Evolutionary conservation across 805 yeast species (phyloP), one percentile per base, ranked within the genome.

Genomic region (Cyberlindnera mississippiensis): DNA sequence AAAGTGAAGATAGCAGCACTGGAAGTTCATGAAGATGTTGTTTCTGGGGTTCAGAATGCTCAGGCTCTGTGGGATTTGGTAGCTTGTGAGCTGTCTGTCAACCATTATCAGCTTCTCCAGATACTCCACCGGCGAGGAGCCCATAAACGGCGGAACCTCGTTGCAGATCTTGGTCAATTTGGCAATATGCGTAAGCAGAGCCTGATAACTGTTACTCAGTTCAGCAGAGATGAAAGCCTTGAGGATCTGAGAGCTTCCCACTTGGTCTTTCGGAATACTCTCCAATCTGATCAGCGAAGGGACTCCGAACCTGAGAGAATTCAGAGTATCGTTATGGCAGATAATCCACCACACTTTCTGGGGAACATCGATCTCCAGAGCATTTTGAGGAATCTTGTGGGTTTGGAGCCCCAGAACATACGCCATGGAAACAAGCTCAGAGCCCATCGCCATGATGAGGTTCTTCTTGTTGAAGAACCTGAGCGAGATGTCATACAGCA

Each of bases 221-320:
- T 53, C 56, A 3, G 54, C 57, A 16, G 53, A 45, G 15, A 53
- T 48, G 40, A 53, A 53, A 1, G 56, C 57, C 36, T 53, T 53
- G 8, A 53, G 33, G 18, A 47, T 46, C 33, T 48, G 53, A 1
- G 58, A 50, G 26, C 34, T 40, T 6, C 49, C 50, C 13, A 34
- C 20, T 17, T 40, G 35, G 7, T 37, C 37, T 11, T 38, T 44
- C 2, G 49, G 45, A 0, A 45, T 18, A 3, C 38, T 29, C 5
- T 50, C 53, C 9, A 49, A 32, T 33, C 51, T 44, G 3, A 54
- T 40, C 30, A 54, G 32, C 3, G 51, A 34, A 10, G 58, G 56
- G 1, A 41, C 33, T 1, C 45, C 36, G 18, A 42, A 47, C 27
- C 39, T 47, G 9, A 52, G 24, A 5, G 58, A 48, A 24, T 49